Conservation (phyloP, 495 filamentous ascomycete species). For the Aspergillus asperescens region DNA sequence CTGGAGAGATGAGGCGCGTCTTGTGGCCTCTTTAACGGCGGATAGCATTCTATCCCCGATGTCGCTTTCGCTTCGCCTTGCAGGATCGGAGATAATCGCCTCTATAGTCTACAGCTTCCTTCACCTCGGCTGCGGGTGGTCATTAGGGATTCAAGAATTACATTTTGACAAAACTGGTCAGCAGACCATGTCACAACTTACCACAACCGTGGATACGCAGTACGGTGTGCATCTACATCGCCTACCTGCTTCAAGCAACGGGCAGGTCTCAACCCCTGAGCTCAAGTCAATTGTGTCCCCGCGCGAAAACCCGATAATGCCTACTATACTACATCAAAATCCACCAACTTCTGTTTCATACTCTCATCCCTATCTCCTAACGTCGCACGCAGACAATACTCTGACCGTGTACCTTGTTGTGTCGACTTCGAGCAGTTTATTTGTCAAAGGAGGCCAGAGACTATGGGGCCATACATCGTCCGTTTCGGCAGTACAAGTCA, state of each 20-base stretch:
- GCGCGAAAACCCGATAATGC: conserved; percentile 9
- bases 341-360: conserved; percentile 74
- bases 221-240: conserved; percentile 37
- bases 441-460: conserved; percentile 66
- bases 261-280: conserved; percentile 14
- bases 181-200: conserved; percentile 52
- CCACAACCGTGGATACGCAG: conserved; percentile 42
- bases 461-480: conserved; percentile 95
- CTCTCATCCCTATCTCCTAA: conserved; percentile 85
- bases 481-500: conserved; percentile 80
- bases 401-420: conserved; percentile 80
- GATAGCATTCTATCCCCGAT: conserved; percentile 74
- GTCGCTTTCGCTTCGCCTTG: conserved; percentile 68
- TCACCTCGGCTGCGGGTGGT: conserved; percentile 65
- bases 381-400: conserved; percentile 87
- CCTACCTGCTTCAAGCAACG: conserved; percentile 32
- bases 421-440: conserved; percentile 60
- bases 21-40: conserved; percentile 78
- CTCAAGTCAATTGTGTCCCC: not conserved
- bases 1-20: conserved; percentile 37
- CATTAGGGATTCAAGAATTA: conserved; percentile 84
- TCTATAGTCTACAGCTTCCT: conserved; percentile 75
- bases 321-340: conserved; percentile 37
- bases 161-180: conserved; percentile 52
- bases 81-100: conserved; percentile 56